Percentiles rank a stretch among this genome's conserved stretches.
Evolutionary conservation across 441 rosid genomes (phyloP).

Genomic region (Pelargonium australe): DNA sequence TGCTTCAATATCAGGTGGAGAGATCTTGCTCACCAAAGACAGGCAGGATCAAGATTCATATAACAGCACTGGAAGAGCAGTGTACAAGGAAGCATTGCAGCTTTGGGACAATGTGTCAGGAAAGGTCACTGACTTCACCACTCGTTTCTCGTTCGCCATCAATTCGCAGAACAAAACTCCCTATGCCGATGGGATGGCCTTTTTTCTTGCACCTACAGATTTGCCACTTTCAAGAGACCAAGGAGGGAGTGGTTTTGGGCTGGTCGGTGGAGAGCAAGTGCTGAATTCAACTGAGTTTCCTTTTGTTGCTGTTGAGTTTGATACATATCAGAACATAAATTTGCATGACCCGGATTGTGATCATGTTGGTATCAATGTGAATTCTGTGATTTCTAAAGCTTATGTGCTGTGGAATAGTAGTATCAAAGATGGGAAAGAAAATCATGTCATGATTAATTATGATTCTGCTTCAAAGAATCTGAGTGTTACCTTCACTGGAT

Average conservation of each 20-base stretch:
- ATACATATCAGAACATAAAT: slow-evolving; percentile 25
- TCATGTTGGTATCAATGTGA: slow-evolving; percentile 41
- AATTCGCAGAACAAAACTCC: neutral
- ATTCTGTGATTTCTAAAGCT: slow-evolving; percentile 26
- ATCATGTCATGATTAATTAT: slow-evolving; percentile 27
- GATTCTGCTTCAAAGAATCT: slow-evolving; percentile 25
- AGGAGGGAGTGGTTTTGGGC: slow-evolving; percentile 25
- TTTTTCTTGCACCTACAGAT: slow-evolving; percentile 26
- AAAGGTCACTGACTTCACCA: slow-evolving; percentile 24
- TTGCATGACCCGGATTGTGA: slow-evolving; percentile 43
- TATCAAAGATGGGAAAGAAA: slow-evolving; percentile 21
- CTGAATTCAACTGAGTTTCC: neutral
- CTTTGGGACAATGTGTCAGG: slow-evolving; percentile 26
- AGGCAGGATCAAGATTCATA: too few relatives aligned
- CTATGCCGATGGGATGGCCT: slow-evolving; percentile 28
- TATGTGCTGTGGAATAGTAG: slow-evolving; percentile 29
- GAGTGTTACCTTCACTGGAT: slow-evolving; percentile 11
- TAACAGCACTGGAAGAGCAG: neutral
- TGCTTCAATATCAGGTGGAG: too few relatives aligned
- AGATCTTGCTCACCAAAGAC: too few relatives aligned
- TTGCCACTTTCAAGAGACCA: neutral
- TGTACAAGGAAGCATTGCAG: slow-evolving; percentile 11
- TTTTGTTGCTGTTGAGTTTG: slow-evolving; percentile 40
- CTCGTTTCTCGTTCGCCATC: slow-evolving; percentile 29
- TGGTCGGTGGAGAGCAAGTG: slow-evolving; percentile 1